Evolutionary conservation across 169 alveolate genomes (phyloP).

Genomic region (Theileria luwenshuni): DNA sequence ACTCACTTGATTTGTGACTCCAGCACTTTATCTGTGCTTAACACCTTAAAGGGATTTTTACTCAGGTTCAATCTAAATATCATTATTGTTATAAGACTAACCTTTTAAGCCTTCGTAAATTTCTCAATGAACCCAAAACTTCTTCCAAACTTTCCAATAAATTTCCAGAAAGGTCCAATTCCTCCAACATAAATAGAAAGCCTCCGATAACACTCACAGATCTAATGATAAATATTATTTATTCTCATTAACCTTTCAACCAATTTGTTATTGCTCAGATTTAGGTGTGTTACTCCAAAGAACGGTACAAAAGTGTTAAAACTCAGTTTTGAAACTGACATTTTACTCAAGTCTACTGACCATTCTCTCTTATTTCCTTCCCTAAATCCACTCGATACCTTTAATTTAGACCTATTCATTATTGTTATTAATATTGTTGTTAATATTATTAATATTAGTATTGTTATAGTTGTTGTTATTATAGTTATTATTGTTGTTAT

Average conservation of each 20-base stretch:
- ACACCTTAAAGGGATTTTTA: slow-evolving; percentile 29
- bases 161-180: slow-evolving; percentile 27
- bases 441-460: background rate
- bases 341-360: slow-evolving; percentile 30
- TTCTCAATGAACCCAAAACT: slow-evolving; percentile 12
- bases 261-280: slow-evolving; percentile 35
- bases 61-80: slow-evolving; percentile 38
- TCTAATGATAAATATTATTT: background rate
- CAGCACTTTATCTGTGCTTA: background rate
- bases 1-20: slow-evolving; percentile 3
- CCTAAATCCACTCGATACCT: too few species aligned
- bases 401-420: too few species aligned
- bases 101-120: slow-evolving; percentile 30
- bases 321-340: slow-evolving; percentile 15
- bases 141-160: slow-evolving; percentile 12
- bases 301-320: slow-evolving; percentile 39
- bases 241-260: slow-evolving; percentile 25
- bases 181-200: slow-evolving; percentile 21
- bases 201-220: slow-evolving; percentile 29
- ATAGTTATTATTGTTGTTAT: too few species aligned
- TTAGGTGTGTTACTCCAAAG: slow-evolving; percentile 12
- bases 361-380: too few species aligned
- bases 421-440: too few species aligned
- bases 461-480: background rate
- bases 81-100: background rate